Percentiles rank a stretch among this genome's conserved stretches.
Evolutionary conservation across 805 yeast genomes (phyloP).

Genomic region (Cyberlindnera saturnus): DNA sequence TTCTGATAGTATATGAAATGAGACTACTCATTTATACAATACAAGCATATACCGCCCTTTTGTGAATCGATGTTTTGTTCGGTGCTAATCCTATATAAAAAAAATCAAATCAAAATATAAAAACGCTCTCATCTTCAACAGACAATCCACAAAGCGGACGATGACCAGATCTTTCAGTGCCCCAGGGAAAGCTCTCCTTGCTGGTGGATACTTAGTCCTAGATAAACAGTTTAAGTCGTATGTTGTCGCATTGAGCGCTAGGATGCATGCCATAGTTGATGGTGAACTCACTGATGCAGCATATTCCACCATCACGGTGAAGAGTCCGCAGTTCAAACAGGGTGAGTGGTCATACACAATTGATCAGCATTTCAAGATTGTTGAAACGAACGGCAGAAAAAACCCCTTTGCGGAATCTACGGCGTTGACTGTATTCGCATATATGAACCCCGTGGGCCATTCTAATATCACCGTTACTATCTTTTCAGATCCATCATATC

Average conservation of each 20-base stretch:
- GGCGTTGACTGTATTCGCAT: conserved; percentile 48
- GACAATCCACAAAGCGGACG: neutral
- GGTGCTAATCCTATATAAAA: too few species aligned
- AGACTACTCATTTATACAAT: too few species aligned
- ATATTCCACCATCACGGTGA: conserved; percentile 32
- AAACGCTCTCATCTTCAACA: neutral
- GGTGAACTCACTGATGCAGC: conserved; percentile 1
- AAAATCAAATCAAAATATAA: neutral
- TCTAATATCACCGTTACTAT: conserved; percentile 43
- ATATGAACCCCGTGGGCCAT: conserved; percentile 28
- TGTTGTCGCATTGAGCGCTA: conserved; percentile 80
- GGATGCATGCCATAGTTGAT: conserved; percentile 73
- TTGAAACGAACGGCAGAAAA: conserved; percentile 27
- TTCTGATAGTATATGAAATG: too few species aligned
- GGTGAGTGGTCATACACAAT: conserved; percentile 64
- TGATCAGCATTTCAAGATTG: conserved; percentile 12
- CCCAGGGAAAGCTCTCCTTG: conserved; percentile 91
- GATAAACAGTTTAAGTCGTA: conserved; percentile 71
- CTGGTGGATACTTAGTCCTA: conserved; percentile 91
- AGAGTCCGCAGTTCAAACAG: conserved; percentile 70
- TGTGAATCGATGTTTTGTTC: too few species aligned
- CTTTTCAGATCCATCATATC: conserved; percentile 85
- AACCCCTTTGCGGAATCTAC: conserved; percentile 79
- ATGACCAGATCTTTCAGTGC: conserved; percentile 54
- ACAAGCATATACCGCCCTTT: too few species aligned